phyloP scores from a whole-genome alignment of 2,329 filamentous ascomycete genomes.

The Pseudopithomyces maydicus region DNA sequence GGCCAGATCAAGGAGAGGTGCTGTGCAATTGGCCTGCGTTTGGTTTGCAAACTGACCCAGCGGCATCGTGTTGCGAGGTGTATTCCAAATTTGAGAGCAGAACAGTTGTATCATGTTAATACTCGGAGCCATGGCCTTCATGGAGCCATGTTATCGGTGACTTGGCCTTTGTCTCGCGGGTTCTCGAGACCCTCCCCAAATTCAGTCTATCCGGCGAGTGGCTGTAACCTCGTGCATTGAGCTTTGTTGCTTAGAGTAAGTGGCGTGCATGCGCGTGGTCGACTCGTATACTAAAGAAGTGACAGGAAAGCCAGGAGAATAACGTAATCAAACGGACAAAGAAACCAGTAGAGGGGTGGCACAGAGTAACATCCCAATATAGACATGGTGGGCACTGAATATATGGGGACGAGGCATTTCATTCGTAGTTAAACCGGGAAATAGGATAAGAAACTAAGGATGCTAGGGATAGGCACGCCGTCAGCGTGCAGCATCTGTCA shows the following conservation, averaged over 20 bases:
- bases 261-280: constrained; percentile 2
- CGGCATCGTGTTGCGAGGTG: constrained; percentile 4
- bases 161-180: constrained; percentile 5
- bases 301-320: neutral
- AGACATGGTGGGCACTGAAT: neutral
- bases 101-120: neutral
- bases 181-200: neutral
- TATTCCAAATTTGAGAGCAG: neutral
- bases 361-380: neutral
- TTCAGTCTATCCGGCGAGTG: neutral
- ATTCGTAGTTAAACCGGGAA: neutral
- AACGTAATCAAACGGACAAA: neutral
- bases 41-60: constrained; percentile 22
- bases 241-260: constrained; percentile 1
- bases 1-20: constrained; percentile 27
- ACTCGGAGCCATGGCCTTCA: neutral
- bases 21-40: constrained; percentile 20
- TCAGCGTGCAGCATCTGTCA: constrained; percentile 2
- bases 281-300: neutral
- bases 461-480: neutral
- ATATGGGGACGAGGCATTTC: neutral
- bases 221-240: neutral
- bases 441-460: neutral
- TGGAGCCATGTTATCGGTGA: neutral
- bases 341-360: neutral